phyloP scores from a whole-genome alignment of 257 asterid species.

The Anisodus acutangulus region DNA sequence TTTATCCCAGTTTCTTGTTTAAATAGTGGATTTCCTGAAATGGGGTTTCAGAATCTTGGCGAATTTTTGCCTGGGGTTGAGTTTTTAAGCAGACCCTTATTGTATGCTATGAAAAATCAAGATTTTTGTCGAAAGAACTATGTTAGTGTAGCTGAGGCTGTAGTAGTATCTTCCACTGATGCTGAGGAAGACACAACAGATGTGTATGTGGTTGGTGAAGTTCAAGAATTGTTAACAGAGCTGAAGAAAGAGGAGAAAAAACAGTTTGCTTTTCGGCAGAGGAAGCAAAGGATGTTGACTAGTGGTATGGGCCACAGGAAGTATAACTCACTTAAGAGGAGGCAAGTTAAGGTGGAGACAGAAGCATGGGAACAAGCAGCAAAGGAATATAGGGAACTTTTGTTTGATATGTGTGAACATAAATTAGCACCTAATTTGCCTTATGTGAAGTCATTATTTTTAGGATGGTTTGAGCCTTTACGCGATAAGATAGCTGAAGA shows the following conservation, averaged over 20 bases:
- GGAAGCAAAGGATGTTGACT: slow-evolving; percentile 42
- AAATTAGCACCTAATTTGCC: slow-evolving; percentile 94
- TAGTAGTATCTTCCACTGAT: slow-evolving; percentile 55
- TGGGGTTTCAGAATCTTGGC: slow-evolving; percentile 42
- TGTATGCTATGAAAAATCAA: slow-evolving; percentile 34
- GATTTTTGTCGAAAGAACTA: slow-evolving; percentile 53
- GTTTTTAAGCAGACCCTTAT: slow-evolving; percentile 37
- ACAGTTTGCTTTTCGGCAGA: slow-evolving; percentile 35
- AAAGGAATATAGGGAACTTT: slow-evolving; percentile 73
- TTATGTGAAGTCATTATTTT: slow-evolving; percentile 74
- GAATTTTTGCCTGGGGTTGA: slow-evolving; percentile 37
- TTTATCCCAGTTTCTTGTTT: slow-evolving; percentile 46
- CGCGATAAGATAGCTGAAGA: slow-evolving; percentile 67
- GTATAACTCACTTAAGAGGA: slow-evolving; percentile 54
- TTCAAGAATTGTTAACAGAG: slow-evolving; percentile 59
- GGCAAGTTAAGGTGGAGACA: slow-evolving; percentile 81
- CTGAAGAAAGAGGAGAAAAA: slow-evolving; percentile 62
- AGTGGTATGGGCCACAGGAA: slow-evolving; percentile 52
- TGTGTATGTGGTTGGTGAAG: slow-evolving; percentile 50
- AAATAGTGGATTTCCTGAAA: slow-evolving; percentile 35
- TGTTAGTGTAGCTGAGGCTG: slow-evolving; percentile 85
- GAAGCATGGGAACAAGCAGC: slow-evolving; percentile 92
- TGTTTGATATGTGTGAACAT: slow-evolving; percentile 83
- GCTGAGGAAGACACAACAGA: slow-evolving; percentile 46
- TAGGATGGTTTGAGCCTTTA: slow-evolving; percentile 96